Conservation (phyloP, 202 grass and related monocot species). For the Carex arenaria region DNA sequence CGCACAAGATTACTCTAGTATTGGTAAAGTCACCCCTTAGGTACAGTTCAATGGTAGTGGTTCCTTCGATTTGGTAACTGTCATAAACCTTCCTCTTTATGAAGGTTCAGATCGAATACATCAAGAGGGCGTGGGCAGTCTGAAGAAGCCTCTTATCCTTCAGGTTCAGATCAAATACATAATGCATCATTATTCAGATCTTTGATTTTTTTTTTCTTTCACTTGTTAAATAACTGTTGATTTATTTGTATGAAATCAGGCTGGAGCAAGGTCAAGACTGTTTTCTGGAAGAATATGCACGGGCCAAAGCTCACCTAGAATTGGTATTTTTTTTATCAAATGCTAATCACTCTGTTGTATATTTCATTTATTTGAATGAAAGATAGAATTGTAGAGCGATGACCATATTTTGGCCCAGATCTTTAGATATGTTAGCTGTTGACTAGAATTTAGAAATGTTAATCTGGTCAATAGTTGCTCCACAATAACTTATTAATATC, state of each 20-base stretch:
- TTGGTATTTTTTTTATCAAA: not conserved
- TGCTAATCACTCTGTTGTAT: not conserved
- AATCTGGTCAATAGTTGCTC: not conserved
- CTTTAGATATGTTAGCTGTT: not conserved
- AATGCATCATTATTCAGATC: not conserved
- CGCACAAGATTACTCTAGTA: too few species aligned
- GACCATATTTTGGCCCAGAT: not conserved
- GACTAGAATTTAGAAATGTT: not conserved
- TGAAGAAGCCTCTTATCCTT: conserved; percentile 10
- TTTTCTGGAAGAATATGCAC: not conserved
- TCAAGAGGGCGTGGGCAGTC: not conserved
- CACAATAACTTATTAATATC: not conserved
- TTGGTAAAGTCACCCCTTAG: too few species aligned
- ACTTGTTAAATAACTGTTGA: not conserved
- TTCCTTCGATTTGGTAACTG: not conserved
- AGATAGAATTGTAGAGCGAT: not conserved
- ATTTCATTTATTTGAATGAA: not conserved
- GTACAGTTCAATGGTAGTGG: too few species aligned
- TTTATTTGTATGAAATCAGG: not conserved
- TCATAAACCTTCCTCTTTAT: not conserved
- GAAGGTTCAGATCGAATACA: not conserved
- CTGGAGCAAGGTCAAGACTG: not conserved
- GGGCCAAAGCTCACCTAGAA: not conserved
- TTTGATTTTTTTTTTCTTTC: not conserved
- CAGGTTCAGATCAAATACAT: not conserved